Conservation (phyloP, 495 filamentous ascomycete species). For the Astrothelium macrocarpum region DNA sequence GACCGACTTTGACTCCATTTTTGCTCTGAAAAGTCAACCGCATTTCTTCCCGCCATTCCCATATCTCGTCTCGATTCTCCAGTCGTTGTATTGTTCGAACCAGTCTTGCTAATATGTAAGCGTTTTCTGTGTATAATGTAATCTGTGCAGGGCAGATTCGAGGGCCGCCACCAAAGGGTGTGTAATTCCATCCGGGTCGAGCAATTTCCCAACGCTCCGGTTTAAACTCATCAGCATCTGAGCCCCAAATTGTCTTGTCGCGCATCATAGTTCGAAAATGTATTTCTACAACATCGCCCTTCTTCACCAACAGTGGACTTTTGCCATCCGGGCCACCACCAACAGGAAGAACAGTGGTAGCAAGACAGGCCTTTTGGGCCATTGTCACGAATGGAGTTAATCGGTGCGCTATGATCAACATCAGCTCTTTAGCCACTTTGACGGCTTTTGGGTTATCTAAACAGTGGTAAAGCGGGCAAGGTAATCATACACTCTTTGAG, state of each 20-base stretch:
- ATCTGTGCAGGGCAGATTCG: constrained; percentile 23
- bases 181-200: constrained; percentile 28
- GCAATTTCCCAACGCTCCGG: constrained; percentile 60
- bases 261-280: constrained; percentile 26
- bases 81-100: neutral
- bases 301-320: constrained; percentile 25
- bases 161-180: constrained; percentile 35
- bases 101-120: neutral
- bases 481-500: constrained; percentile 23
- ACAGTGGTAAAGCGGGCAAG: neutral
- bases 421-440: neutral
- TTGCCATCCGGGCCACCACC: constrained; percentile 27
- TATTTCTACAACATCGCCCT: constrained; percentile 23
- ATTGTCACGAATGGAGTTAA: constrained; percentile 26
- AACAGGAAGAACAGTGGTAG: constrained; percentile 27
- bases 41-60: constrained; percentile 4
- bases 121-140: neutral
- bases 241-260: constrained; percentile 63
- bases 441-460: neutral
- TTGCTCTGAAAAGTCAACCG: constrained; percentile 2
- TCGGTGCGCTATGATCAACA: constrained; percentile 13
- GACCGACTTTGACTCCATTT: constrained; percentile 8
- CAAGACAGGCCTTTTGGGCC: constrained; percentile 23
- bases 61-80: neutral
- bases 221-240: constrained; percentile 60